Evolutionary conservation across 768 basidiomycete genomes (phyloP).

Genomic region (Hypholoma sublateritium): DNA sequence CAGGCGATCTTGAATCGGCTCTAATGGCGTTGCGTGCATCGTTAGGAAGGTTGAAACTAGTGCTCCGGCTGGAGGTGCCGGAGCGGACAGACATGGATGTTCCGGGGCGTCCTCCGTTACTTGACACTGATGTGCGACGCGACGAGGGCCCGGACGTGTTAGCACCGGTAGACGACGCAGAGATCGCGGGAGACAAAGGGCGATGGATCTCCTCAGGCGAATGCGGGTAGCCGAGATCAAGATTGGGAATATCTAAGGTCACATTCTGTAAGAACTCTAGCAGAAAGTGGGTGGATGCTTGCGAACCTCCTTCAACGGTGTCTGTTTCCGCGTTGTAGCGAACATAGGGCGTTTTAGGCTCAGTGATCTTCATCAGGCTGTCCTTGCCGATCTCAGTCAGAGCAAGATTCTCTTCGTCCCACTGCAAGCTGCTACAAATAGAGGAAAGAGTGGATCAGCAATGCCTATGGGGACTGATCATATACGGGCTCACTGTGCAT

Average conservation of each 20-base stretch:
- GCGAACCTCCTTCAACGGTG: constrained; percentile 75
- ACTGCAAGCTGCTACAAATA: constrained; percentile 68
- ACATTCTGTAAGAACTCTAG: constrained; percentile 1
- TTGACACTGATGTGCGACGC: constrained; percentile 73
- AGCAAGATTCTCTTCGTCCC: constrained; percentile 95
- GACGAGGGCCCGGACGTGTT: constrained; percentile 69
- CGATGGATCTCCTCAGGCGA: constrained; percentile 28
- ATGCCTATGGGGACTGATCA: neutral
- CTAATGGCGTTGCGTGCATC: constrained; percentile 64
- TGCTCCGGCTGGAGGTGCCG: constrained; percentile 70
- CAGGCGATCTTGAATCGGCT: constrained; percentile 53
- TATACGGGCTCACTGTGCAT: constrained; percentile 47
- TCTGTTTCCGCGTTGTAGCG: constrained; percentile 89
- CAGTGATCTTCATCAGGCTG: constrained; percentile 97
- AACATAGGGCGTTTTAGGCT: constrained; percentile 97
- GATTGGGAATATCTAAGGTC: constrained; percentile 74
- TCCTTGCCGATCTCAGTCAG: constrained; percentile 93
- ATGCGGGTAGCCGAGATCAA: constrained; percentile 55
- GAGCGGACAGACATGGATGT: constrained; percentile 55
- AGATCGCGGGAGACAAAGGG: constrained; percentile 28
- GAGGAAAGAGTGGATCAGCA: constrained; percentile 7
- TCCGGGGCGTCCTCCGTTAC: constrained; percentile 53
- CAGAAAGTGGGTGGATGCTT: neutral
- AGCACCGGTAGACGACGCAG: constrained; percentile 59
- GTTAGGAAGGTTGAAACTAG: constrained; percentile 78